Evolutionary conservation across 306 rosid genomes (phyloP).

Genomic region (Rosa rugosa): DNA sequence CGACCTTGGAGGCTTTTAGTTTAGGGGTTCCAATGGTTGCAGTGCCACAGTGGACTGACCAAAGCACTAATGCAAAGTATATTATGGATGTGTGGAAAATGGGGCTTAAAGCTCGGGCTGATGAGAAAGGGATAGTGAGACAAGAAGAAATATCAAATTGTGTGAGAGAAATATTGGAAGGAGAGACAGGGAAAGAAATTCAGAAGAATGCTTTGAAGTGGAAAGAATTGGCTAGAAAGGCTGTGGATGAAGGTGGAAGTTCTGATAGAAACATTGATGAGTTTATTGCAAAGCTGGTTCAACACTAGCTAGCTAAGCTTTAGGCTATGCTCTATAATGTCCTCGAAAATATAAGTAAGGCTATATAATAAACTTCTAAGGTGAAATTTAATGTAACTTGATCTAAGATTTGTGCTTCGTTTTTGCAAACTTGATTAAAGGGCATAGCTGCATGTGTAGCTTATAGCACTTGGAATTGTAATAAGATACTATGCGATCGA

Average conservation of each 20-base stretch:
- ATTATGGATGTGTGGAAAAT: slow-evolving; percentile 19
- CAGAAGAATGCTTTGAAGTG: slow-evolving; percentile 14
- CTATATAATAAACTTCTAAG: no score
- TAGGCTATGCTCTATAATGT: no score
- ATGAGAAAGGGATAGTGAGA: slow-evolving; percentile 17
- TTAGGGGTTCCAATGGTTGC: slow-evolving; percentile 25
- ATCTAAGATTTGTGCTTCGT: no score
- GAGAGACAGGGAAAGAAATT: slow-evolving; percentile 7
- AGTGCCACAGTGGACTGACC: slow-evolving; percentile 28
- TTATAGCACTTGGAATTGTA: no score
- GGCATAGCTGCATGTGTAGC: no score
- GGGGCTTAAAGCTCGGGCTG: slow-evolving; percentile 12
- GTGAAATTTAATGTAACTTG: no score
- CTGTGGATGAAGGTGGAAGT: no score
- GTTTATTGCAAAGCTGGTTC: no score
- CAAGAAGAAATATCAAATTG: not conserved
- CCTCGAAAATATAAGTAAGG: no score
- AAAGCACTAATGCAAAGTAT: slow-evolving; percentile 21
- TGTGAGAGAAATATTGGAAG: slow-evolving; percentile 16
- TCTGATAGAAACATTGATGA: not conserved
- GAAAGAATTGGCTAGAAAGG: not conserved
- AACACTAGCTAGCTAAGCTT: no score
- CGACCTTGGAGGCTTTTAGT: slow-evolving; percentile 4
- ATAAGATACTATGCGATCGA: no score
- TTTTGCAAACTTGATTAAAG: no score